Evolutionary conservation across 768 basidiomycete genomes (phyloP).

Genomic region (Pisolithus orientalis): DNA sequence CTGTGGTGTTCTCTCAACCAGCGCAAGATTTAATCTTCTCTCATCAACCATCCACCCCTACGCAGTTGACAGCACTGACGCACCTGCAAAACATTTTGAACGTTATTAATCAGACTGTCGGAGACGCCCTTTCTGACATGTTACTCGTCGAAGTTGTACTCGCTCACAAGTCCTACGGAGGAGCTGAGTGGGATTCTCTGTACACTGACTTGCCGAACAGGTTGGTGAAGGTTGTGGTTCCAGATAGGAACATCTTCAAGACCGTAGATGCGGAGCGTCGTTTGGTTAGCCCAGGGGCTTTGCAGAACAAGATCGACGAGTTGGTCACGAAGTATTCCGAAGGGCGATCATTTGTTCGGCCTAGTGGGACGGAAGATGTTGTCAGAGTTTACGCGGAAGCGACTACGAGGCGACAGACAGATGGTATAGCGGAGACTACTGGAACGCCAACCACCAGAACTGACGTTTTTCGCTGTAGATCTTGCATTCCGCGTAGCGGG

Average conservation of each 20-base stretch:
- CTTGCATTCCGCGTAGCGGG: slow-evolving; percentile 83
- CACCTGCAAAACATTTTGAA: slow-evolving; percentile 73
- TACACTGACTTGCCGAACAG: slow-evolving; percentile 94
- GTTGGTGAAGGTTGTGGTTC: slow-evolving; percentile 87
- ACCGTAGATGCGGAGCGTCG: slow-evolving; percentile 93
- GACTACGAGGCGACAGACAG: slow-evolving; percentile 60
- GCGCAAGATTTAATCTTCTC: slow-evolving; percentile 56
- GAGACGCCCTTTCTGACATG: slow-evolving; percentile 94
- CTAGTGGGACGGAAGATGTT: slow-evolving; percentile 97
- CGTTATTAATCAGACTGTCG: slow-evolving; percentile 96
- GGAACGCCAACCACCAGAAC: not conserved
- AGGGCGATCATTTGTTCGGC: slow-evolving; percentile 90
- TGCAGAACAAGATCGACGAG: slow-evolving; percentile 81
- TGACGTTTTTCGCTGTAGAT: slow-evolving; percentile 39
- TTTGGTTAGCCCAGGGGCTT: slow-evolving; percentile 68
- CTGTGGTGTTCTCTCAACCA: slow-evolving; percentile 83
- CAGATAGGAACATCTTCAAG: slow-evolving; percentile 74
- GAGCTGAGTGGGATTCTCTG: slow-evolving; percentile 83
- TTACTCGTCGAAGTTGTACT: slow-evolving; percentile 92
- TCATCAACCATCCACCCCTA: slow-evolving; percentile 72
- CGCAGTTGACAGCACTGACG: slow-evolving; percentile 73
- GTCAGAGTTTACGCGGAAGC: slow-evolving; percentile 98
- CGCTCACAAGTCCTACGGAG: slow-evolving; percentile 79
- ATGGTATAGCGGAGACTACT: slow-evolving; percentile 45
- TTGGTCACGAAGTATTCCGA: slow-evolving; percentile 71